Conservation (phyloP, 805 yeast species). For the Candida qinlingensis region DNA sequence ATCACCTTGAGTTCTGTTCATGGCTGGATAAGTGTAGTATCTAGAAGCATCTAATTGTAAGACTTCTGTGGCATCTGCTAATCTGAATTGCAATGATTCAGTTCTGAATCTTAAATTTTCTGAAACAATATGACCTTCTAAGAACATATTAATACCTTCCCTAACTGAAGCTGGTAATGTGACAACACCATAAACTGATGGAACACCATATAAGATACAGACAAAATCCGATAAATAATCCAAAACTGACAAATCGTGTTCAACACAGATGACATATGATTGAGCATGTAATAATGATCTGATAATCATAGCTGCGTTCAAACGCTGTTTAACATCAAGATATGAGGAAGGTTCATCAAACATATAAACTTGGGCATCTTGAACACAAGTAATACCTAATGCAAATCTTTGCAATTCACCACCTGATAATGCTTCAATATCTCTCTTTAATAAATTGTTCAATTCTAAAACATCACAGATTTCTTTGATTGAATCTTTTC, state of each 20-base stretch:
- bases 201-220: slow-evolving; percentile 95
- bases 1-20: slow-evolving; percentile 94
- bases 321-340: slow-evolving; percentile 97
- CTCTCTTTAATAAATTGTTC: slow-evolving; percentile 74
- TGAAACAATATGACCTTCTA: slow-evolving; percentile 96
- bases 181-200: slow-evolving; percentile 98
- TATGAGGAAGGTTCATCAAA: slow-evolving; percentile 99
- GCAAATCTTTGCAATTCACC: slow-evolving; percentile 99
- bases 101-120: slow-evolving; percentile 97
- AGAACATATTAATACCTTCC: slow-evolving; percentile 97
- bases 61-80: slow-evolving; percentile 83
- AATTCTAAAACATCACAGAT: slow-evolving; percentile 72
- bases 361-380: slow-evolving; percentile 94
- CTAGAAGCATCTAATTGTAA: slow-evolving; percentile 73
- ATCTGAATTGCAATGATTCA: slow-evolving; percentile 89
- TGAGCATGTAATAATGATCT: slow-evolving; percentile 77
- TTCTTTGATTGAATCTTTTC: slow-evolving; percentile 56
- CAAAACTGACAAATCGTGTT: slow-evolving; percentile 96
- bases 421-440: slow-evolving; percentile 86
- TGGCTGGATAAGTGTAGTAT: slow-evolving; percentile 69
- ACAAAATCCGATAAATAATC: slow-evolving; percentile 96
- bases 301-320: slow-evolving; percentile 93
- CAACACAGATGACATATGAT: slow-evolving; percentile 90
- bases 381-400: slow-evolving; percentile 94
- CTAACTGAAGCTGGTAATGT: slow-evolving; percentile 95